Base-by-base conservation (phyloP, 2,329 filamentous ascomycete genomes). In the Aspergillus quadrilineatus region DNA sequence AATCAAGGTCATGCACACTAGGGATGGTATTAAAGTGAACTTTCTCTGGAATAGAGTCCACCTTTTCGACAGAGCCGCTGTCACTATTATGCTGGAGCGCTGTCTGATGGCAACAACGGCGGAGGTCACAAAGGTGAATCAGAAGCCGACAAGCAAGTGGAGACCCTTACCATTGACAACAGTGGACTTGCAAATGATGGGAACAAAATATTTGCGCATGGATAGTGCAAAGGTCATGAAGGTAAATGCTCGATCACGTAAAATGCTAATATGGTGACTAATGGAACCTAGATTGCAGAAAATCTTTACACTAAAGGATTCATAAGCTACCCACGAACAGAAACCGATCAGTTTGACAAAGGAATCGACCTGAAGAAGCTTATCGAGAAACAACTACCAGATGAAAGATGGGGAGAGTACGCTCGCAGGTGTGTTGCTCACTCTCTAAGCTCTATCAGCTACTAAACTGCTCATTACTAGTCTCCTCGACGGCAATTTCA, bases 311-410 rank as follows among this genome's bases (percentile, higher is more conserved):
- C 92, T 47, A 92, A 89, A 72, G 94, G 94, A 0, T 97, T 92
- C 75, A 96, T 99, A 74, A 97, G 92, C 73, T 99, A 99, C 73
- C 94, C 94, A 1, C 87, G 94, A 74, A 99, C 94, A 0, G 94
- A 99, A 73, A 99, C 94, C 0, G 94, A 99, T 72, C 89, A 93
- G 32, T 99, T 97, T 68, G 92, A 97, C 67, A 85, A 85, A 66
- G 93, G 84, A 4, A 97, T 97, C 78, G 88, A 97, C 69, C 80
- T 99, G 17, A 85, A 84, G 60, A 83, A 82, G 22, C 78, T 99
- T 7, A 83, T 97, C 15, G 85, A 90, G 66, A 97, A 95, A 68
- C 94, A 99, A 72, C 85, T 84, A 1, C 85, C 86, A 57, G 90
- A 92, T 68, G 77, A 78, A 42, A 77, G 81, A 60, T 99, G 93